phyloP scores from a whole-genome alignment of 2,329 filamentous ascomycete genomes.

The Scolecobasidium constrictum region DNA sequence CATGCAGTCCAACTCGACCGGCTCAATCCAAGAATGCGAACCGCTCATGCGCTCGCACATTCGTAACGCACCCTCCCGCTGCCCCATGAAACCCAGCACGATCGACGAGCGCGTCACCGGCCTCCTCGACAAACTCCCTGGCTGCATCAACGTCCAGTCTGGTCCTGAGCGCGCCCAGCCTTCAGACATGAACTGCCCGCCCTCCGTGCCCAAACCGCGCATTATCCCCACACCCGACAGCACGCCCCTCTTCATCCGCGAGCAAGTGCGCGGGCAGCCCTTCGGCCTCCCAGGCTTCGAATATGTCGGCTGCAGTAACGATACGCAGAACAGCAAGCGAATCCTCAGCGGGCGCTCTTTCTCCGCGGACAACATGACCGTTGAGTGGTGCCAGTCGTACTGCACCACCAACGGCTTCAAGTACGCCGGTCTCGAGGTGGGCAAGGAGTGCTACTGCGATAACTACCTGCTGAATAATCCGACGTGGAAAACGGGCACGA shows the following conservation, averaged over 20 bases:
- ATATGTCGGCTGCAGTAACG: neutral
- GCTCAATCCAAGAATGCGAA: constrained; percentile 24
- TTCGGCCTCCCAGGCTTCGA: neutral
- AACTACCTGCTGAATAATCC: constrained; percentile 3
- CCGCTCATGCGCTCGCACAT: constrained; percentile 16
- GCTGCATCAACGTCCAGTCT: constrained; percentile 21
- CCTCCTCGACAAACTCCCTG: constrained; percentile 20
- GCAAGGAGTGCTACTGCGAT: constrained; percentile 17
- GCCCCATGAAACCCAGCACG: constrained; percentile 19
- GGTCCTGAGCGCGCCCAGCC: constrained; percentile 18
- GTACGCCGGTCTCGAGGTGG: constrained; percentile 21
- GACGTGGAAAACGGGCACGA: neutral
- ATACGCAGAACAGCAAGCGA: constrained; percentile 18
- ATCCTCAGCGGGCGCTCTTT: constrained; percentile 16
- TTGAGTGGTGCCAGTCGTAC: constrained; percentile 21
- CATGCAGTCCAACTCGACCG: constrained; percentile 21
- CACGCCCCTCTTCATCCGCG: constrained; percentile 11
- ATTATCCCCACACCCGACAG: constrained; percentile 20
- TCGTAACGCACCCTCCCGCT: constrained; percentile 13
- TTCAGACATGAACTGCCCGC: constrained; percentile 23
- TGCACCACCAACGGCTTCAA: constrained; percentile 19
- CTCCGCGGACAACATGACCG: constrained; percentile 21
- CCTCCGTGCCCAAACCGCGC: constrained; percentile 22
- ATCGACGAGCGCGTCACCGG: constrained; percentile 20
- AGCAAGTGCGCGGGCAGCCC: neutral